A percentile compares a stretch with the other conserved stretches of the same genome.
Conservation (phyloP, 768 basidiomycete genomes). For the Boletus bicolor region DNA sequence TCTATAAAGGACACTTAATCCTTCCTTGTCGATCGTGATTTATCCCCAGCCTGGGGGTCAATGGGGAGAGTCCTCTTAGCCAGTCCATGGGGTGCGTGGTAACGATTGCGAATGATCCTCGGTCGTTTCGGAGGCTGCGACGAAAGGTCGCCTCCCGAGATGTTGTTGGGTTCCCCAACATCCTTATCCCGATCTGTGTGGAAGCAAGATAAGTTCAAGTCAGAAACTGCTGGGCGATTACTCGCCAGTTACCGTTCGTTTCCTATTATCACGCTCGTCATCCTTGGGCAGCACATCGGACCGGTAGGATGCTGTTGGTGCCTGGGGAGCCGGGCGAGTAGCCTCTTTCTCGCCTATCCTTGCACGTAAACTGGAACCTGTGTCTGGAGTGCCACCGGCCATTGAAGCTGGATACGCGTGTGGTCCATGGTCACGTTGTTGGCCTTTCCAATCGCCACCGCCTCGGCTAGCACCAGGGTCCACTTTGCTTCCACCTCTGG, state of each 20-base stretch:
- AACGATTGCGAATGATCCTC: slow-evolving; percentile 55
- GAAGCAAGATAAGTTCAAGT: slow-evolving; percentile 3
- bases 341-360: slow-evolving; percentile 63
- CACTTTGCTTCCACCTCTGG: slow-evolving; percentile 38
- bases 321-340: slow-evolving; percentile 38
- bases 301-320: slow-evolving; percentile 43
- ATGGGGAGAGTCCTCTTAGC: slow-evolving; percentile 61
- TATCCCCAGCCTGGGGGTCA: slow-evolving; percentile 59
- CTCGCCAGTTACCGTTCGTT: slow-evolving; percentile 69
- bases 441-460: slow-evolving; percentile 51
- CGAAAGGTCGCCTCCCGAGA: slow-evolving; percentile 36
- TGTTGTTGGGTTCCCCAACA: slow-evolving; percentile 35
- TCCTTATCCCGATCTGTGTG: slow-evolving; percentile 64
- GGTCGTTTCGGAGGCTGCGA: slow-evolving; percentile 56
- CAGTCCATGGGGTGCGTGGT: slow-evolving; percentile 40
- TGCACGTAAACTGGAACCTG: slow-evolving; percentile 44
- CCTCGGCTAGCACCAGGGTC: slow-evolving; percentile 37
- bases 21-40: slow-evolving; percentile 50
- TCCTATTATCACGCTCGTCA: slow-evolving; percentile 66
- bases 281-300: slow-evolving; percentile 46
- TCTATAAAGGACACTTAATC: slow-evolving; percentile 35
- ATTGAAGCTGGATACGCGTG: slow-evolving; percentile 23
- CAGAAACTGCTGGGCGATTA: neutral
- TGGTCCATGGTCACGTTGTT: slow-evolving; percentile 33
- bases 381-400: slow-evolving; percentile 20